Conservation (phyloP, 371 early-diverging fungal genomes). For the Nematocida major region DNA sequence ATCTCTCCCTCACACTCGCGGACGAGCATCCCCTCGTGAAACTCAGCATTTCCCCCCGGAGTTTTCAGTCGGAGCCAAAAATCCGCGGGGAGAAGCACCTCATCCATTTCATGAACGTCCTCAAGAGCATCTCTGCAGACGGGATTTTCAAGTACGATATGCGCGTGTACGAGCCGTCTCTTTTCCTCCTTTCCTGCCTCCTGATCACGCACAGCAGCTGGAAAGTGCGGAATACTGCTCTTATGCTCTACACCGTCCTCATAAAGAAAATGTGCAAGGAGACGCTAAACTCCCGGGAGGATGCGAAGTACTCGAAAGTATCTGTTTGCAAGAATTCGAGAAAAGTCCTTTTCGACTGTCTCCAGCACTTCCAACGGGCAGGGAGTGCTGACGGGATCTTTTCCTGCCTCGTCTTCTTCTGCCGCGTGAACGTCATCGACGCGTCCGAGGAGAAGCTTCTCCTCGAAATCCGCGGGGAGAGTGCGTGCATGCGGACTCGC, state of each 20-base stretch:
- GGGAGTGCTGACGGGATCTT: conserved; percentile 14
- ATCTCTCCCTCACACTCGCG: background rate
- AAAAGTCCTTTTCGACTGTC: conserved; percentile 3
- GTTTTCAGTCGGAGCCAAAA: background rate
- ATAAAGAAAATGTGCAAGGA: conserved; percentile 53
- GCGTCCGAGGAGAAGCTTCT: background rate
- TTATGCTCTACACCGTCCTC: conserved; percentile 42
- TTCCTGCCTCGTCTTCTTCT: conserved; percentile 35
- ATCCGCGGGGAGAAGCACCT: background rate
- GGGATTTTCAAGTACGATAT: conserved; percentile 27
- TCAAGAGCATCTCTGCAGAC: conserved; percentile 28
- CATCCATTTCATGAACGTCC: conserved; percentile 36
- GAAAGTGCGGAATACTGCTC: conserved; percentile 31
- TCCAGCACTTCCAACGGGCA: background rate
- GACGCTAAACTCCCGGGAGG: background rate
- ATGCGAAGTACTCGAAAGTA: conserved; percentile 11
- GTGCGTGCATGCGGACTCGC: background rate
- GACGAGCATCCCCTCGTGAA: background rate
- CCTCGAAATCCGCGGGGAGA: background rate
- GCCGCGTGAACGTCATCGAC: conserved; percentile 6
- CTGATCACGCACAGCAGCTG: conserved; percentile 41
- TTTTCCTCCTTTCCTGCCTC: conserved; percentile 20
- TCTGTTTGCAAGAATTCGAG: conserved; percentile 2
- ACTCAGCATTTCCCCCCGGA: background rate
- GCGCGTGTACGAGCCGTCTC: conserved; percentile 28